These are phyloP conservation scores for Trichosporon sp. DNA, from an alignment of 1,284 basidiomycete genomes.

Conservation along the genomic window DNA sequence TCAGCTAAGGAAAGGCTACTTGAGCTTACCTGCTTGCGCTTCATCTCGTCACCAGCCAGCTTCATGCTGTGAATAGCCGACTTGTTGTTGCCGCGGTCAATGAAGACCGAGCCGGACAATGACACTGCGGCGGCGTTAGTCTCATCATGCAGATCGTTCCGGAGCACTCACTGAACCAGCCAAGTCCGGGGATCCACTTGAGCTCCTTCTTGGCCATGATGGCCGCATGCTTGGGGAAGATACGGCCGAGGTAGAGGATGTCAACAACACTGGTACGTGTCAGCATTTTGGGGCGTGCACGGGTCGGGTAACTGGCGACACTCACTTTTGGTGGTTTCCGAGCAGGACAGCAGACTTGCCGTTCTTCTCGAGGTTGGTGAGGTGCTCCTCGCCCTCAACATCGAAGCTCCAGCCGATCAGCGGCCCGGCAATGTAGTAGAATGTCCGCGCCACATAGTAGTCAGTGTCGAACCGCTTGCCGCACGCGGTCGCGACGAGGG, in stretches of 20 bases:
- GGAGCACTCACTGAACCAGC: slow-evolving; percentile 64
- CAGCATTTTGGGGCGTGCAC: slow-evolving; percentile 4
- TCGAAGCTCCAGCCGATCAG: slow-evolving; percentile 68
- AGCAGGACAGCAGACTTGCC: slow-evolving; percentile 63
- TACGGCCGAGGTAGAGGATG: slow-evolving; percentile 75
- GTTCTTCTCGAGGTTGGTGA: slow-evolving; percentile 56
- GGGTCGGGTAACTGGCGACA: slow-evolving; percentile 1
- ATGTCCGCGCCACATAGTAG: slow-evolving; percentile 76
- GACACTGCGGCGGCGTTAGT: slow-evolving; percentile 57
- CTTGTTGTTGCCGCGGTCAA: slow-evolving; percentile 78
- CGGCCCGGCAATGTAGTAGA: slow-evolving; percentile 69
- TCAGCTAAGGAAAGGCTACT: slow-evolving; percentile 60
- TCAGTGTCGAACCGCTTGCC: slow-evolving; percentile 78
- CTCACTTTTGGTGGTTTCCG: slow-evolving; percentile 79
- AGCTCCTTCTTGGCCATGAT: slow-evolving; percentile 95
- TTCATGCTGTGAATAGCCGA: slow-evolving; percentile 73
- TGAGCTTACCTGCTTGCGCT: slow-evolving; percentile 57
- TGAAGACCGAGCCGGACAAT: slow-evolving; percentile 84
- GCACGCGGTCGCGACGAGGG: slow-evolving; percentile 63
- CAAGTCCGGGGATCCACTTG: slow-evolving; percentile 76
- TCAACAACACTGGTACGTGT: slow-evolving; percentile 64
- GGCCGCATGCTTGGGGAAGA: slow-evolving; percentile 76
- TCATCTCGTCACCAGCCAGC: slow-evolving; percentile 78
- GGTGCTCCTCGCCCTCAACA: slow-evolving; percentile 80
- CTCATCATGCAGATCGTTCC: not conserved